Base-by-base conservation (phyloP, 768 basidiomycete species). In the Jaapia argillacea region DNA sequence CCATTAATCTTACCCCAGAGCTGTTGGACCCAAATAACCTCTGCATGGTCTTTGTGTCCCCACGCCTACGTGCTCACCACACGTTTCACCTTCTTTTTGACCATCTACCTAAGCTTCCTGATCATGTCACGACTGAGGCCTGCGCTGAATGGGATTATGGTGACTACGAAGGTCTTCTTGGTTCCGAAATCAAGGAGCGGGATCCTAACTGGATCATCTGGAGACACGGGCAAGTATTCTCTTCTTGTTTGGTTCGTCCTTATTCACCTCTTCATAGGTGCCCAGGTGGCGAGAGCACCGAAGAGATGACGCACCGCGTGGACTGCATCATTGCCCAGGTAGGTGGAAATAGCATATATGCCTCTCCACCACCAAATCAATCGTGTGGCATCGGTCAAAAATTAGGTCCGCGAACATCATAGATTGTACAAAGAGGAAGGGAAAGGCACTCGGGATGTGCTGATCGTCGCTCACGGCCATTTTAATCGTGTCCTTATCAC, bases 121-220 rank as follows among this genome's bases (percentile, higher is more conserved):
- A 71, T 45, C 77, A 82, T 54, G 52, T 71, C 16, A 56, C 77
- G 25, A 78, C 81, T 0, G 85, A 88, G 50, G 72, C 77, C 20
- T 80, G 68, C 21, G 69, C 78, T 35, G 90, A 93, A 58, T 93
- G 89, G 89, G 85, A 94, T 54, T 94, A 94, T 56, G 80, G 93
- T 6, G 77, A 86, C 5, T 96, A 87, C 55, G 92, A 94, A 58
- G 92, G 91, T 4, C 73, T 92, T 33, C 58, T 72, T 22, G 67
- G 80, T n/a, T 64, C 75, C n/a, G 86, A 94, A 52, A 94, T 94
- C 52, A 66, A 77, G 48, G 69, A 69, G 40, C 70, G 64, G 44
- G 72, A 66, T 41, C 66, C 72, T 3, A 58, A 55, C 25, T 97
- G 90, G 90, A 54, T 58, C n/a, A 91, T 93, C 53, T 94, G 89